Conservation (phyloP, 2,329 filamentous ascomycete species). For the Blumeria hordei region DNA sequence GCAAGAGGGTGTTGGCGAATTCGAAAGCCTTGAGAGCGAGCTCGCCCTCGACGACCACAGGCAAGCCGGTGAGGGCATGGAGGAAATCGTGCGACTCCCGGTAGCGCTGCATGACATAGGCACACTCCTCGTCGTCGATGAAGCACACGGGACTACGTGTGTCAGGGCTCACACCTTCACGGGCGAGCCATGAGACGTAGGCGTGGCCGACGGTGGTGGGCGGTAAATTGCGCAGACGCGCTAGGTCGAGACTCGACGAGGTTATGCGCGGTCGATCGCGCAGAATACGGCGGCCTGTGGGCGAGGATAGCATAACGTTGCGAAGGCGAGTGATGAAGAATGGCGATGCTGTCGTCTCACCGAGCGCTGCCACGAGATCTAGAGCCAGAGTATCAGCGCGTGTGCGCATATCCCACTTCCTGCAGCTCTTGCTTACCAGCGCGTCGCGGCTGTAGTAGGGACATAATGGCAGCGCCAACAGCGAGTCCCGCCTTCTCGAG, state of each 20-base stretch:
- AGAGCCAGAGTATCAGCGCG: constrained; percentile 2
- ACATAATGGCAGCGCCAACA: constrained; percentile 36
- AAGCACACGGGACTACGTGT: constrained; percentile 64
- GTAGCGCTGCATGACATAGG: constrained; percentile 96
- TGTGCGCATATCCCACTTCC: no score
- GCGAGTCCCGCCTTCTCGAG: constrained; percentile 53
- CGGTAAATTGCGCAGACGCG: constrained; percentile 46
- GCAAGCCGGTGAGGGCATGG: constrained; percentile 78
- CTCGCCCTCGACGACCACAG: constrained; percentile 83
- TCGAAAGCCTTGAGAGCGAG: constrained; percentile 95
- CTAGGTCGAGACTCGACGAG: constrained; percentile 39
- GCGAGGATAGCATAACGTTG: constrained; percentile 64
- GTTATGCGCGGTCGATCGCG: constrained; percentile 74
- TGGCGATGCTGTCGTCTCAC: constrained; percentile 80
- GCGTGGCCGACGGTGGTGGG: constrained; percentile 51
- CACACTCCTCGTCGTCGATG: constrained; percentile 85
- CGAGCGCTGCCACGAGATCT: constrained; percentile 89
- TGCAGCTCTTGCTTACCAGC: constrained; percentile 27
- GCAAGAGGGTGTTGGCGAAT: constrained; percentile 79
- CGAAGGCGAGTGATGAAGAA: constrained; percentile 88
- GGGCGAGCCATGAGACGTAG: constrained; percentile 80
- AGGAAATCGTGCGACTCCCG: constrained; percentile 96
- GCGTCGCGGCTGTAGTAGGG: constrained; percentile 51
- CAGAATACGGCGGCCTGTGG: constrained; percentile 76
- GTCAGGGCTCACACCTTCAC: constrained; percentile 80